Conservation (phyloP, 352 stramenopile genomes). For the Globisporangium recalcitrans region DNA sequence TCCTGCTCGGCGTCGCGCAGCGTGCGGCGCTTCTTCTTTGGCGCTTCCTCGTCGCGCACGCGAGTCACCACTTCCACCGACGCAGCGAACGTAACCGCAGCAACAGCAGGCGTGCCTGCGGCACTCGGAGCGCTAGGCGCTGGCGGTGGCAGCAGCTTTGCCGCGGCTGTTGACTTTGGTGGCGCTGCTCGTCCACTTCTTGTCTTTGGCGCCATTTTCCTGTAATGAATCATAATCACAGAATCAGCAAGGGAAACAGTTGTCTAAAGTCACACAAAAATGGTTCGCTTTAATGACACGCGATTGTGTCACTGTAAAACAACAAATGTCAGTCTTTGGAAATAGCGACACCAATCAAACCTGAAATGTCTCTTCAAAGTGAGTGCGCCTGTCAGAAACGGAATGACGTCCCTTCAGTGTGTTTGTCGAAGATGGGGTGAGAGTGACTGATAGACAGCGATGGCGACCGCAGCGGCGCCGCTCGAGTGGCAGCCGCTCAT, state of each 20-base stretch:
- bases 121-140: background rate
- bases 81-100: background rate
- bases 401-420: slow-evolving; percentile 8
- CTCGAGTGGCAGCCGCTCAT: slow-evolving; percentile 53
- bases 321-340: too few relatives aligned
- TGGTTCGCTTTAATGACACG: too few relatives aligned
- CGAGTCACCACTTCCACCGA: background rate
- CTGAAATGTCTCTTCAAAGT: too few relatives aligned
- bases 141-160: slow-evolving; percentile 1
- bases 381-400: too few relatives aligned
- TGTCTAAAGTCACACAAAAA: too few relatives aligned
- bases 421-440: too few relatives aligned
- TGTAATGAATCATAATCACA: background rate
- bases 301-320: too few relatives aligned
- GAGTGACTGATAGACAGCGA: slow-evolving; percentile 8
- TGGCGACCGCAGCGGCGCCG: slow-evolving; percentile 36
- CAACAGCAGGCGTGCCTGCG: background rate
- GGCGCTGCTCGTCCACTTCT: background rate
- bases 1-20: slow-evolving; percentile 65
- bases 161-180: background rate
- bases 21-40: slow-evolving; percentile 64
- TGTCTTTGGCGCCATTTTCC: slow-evolving; percentile 10
- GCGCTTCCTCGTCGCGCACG: slow-evolving; percentile 20
- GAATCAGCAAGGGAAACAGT: too few relatives aligned
- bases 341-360: too few relatives aligned